Conservation (phyloP, 1,284 basidiomycete species). For the Tilletiopsis washingtonensis region DNA sequence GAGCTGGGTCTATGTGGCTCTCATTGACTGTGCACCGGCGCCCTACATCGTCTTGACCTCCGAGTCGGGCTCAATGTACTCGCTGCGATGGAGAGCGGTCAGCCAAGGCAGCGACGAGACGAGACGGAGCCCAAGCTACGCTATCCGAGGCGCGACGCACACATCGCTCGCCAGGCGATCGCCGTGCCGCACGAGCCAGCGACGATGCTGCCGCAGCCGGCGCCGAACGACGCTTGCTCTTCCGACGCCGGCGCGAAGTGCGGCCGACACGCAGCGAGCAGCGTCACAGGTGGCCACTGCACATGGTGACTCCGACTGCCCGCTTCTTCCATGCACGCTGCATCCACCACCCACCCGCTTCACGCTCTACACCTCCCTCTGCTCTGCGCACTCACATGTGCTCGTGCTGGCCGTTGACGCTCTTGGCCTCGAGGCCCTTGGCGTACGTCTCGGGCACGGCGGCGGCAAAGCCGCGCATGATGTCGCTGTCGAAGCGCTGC, state of each 20-base stretch:
- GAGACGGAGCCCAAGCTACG: no score
- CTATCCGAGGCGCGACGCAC: no score
- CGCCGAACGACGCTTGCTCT: no score
- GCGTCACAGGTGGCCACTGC: not conserved
- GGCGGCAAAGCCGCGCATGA: slow-evolving; percentile 39
- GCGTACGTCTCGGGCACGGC: slow-evolving; percentile 22
- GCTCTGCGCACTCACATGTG: slow-evolving; percentile 25
- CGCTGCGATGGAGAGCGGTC: slow-evolving; percentile 11
- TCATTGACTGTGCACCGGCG: no score
- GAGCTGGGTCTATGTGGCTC: no score
- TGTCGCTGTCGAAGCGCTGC: slow-evolving; percentile 32
- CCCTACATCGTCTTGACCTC: slow-evolving; percentile 28
- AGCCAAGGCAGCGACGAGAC: not conserved
- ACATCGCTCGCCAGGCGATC: no score
- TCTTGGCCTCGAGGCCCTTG: slow-evolving; percentile 15
- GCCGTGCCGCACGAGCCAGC: not conserved
- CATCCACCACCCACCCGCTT: no score
- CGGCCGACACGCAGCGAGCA: not conserved
- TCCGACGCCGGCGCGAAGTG: no score
- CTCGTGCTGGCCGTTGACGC: slow-evolving; percentile 23
- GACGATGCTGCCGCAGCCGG: not conserved
- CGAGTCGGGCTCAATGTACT: slow-evolving; percentile 39
- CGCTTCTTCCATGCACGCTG: no score
- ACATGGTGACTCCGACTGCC: not conserved
- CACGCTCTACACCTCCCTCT: not conserved